phyloP scores from a whole-genome alignment of 139 green algal genomes.

The Chlamydomonas sp. region DNA sequence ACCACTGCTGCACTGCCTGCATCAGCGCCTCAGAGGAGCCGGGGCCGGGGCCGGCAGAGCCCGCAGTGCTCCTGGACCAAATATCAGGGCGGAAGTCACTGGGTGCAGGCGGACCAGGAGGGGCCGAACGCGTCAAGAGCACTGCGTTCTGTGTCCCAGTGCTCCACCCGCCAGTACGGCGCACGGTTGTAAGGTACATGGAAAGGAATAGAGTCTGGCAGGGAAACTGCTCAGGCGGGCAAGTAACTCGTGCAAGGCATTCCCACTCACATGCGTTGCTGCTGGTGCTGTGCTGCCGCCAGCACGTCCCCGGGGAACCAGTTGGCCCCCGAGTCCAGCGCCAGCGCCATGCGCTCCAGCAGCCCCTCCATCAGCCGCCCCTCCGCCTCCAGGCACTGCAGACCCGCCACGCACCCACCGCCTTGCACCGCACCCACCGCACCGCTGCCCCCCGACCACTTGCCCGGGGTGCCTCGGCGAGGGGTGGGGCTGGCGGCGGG shows the following conservation, averaged over 20 bases:
- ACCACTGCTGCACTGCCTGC: conserved; percentile 9
- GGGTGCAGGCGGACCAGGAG: too few relatives aligned
- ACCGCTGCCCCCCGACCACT: neutral
- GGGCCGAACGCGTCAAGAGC: too few relatives aligned
- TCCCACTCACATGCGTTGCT: conserved; percentile 6
- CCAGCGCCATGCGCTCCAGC: conserved; percentile 15
- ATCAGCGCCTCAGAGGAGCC: neutral
- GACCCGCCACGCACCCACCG: neutral
- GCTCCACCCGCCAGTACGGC: too few relatives aligned
- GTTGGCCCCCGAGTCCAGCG: conserved; percentile 12
- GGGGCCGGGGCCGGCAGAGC: too few relatives aligned
- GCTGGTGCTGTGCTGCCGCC: neutral
- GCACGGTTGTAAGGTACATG: too few relatives aligned
- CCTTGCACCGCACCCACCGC: neutral
- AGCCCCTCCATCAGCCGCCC: conserved; percentile 9
- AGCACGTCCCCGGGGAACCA: conserved; percentile 22
- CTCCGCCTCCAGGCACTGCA: conserved; percentile 2
- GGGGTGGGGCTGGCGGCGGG: conserved; percentile 17
- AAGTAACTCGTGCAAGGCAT: neutral
- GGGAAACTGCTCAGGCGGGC: too few relatives aligned
- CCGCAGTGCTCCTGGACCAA: too few relatives aligned
- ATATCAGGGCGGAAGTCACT: too few relatives aligned
- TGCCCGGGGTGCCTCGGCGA: neutral
- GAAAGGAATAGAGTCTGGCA: too few relatives aligned
- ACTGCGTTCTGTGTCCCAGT: too few relatives aligned